Conservation (phyloP, 306 rosid genomes). For the Pyrus betulifolia region DNA sequence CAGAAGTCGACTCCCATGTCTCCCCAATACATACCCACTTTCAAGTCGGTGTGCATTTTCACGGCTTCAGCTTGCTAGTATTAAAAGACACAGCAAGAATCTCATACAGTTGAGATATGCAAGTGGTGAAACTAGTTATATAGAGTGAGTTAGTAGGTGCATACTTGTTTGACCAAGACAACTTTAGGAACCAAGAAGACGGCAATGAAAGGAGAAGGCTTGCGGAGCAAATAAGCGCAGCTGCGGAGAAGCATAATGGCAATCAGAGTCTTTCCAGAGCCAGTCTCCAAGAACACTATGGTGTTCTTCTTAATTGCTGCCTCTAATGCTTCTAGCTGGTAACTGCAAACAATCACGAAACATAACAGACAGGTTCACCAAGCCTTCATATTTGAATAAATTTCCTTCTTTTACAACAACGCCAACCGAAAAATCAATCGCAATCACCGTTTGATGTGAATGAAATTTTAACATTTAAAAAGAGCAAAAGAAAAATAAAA, state of each 20-base stretch:
- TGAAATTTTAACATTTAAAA: background rate
- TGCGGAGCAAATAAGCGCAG: slow-evolving; percentile 54
- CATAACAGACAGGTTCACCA: background rate
- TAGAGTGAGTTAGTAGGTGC: background rate
- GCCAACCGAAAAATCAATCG: background rate
- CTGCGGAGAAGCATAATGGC: slow-evolving; percentile 84
- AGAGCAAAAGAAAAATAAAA: background rate
- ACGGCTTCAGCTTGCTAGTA: slow-evolving; percentile 76
- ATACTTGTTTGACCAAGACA: slow-evolving; percentile 73
- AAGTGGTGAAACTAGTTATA: background rate
- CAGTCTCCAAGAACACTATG: slow-evolving; percentile 73
- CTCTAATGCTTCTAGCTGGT: slow-evolving; percentile 75
- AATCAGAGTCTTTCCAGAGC: slow-evolving; percentile 86
- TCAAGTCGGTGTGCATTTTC: slow-evolving; percentile 53
- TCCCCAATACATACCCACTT: slow-evolving; percentile 73
- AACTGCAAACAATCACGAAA: slow-evolving; percentile 31
- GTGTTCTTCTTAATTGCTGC: slow-evolving; percentile 55
- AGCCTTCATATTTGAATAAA: background rate
- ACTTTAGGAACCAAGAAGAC: slow-evolving; percentile 83
- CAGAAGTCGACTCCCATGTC: slow-evolving; percentile 70
- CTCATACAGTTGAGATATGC: too few species aligned
- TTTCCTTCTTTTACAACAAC: background rate
- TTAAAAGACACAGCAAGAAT: background rate
- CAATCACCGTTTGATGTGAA: background rate
- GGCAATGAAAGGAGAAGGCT: slow-evolving; percentile 56